A percentile compares a stretch with the other conserved stretches of the same genome.
Evolutionary conservation across 2,329 filamentous ascomycete genomes (phyloP).

Genomic region (Macrophomina pseudophaseolina): DNA sequence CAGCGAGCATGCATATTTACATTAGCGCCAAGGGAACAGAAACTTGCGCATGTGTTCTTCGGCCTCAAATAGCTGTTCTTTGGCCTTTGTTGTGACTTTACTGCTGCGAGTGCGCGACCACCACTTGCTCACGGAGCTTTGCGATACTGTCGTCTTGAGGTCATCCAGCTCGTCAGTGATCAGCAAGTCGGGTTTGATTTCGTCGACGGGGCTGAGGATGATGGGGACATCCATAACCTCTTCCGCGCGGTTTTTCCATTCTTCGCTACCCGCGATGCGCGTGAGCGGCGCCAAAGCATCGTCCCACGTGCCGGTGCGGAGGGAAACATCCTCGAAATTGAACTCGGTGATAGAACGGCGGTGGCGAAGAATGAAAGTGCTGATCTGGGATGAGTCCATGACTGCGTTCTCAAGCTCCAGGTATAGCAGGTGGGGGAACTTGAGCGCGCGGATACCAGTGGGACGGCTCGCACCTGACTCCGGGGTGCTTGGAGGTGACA

Average conservation of each 20-base stretch:
- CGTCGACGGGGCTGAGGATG: constrained; percentile 42
- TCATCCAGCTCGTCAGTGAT: constrained; percentile 35
- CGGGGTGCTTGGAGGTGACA: constrained; percentile 58
- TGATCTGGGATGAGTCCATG: constrained; percentile 74
- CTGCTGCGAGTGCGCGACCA: constrained; percentile 34
- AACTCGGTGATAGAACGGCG: constrained; percentile 73
- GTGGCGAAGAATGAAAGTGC: constrained; percentile 70
- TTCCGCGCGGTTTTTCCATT: constrained; percentile 37
- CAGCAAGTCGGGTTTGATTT: constrained; percentile 41
- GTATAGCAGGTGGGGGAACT: constrained; percentile 70
- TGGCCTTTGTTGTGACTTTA: constrained; percentile 31
- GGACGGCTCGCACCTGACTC: constrained; percentile 35
- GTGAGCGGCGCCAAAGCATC: constrained; percentile 77
- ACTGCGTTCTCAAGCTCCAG: constrained; percentile 75
- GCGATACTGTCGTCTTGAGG: constrained; percentile 34
- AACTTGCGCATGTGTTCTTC: constrained; percentile 45
- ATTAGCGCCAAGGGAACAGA: constrained; percentile 41
- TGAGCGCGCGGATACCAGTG: constrained; percentile 46
- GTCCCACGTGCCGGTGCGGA: constrained; percentile 78
- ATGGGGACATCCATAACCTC: constrained; percentile 48
- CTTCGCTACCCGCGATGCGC: constrained; percentile 47
- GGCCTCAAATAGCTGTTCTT: constrained; percentile 43
- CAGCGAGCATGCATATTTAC: constrained; percentile 24
- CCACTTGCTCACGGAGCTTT: constrained; percentile 40
- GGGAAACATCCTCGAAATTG: constrained; percentile 76